Evolutionary conservation across 2,329 filamentous ascomycete species (phyloP).

Genomic region (Dothideomycetidae sp.): DNA sequence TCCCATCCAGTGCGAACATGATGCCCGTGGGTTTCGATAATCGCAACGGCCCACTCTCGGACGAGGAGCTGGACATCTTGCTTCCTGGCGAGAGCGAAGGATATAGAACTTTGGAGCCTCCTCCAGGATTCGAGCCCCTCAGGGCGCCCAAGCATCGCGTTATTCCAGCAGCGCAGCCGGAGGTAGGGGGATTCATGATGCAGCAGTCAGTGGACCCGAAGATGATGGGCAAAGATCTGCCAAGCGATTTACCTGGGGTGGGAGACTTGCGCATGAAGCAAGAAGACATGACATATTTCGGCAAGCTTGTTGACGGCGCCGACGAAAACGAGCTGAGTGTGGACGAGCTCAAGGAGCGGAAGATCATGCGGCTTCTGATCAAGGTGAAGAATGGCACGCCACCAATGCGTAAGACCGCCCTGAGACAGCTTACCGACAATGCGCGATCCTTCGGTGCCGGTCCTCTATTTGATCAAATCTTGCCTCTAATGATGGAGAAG

Average conservation of each 20-base stretch:
- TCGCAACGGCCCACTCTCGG: conserved; percentile 70
- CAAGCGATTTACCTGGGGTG: conserved; percentile 89
- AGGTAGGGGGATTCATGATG: conserved; percentile 81
- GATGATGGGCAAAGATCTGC: conserved; percentile 74
- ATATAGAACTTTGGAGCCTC: conserved; percentile 82
- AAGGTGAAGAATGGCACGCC: conserved; percentile 99
- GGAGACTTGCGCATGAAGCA: conserved; percentile 95
- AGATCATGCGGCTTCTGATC: conserved; percentile 91
- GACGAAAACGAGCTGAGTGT: conserved; percentile 88
- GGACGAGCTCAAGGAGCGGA: conserved; percentile 91
- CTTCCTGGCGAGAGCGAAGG: conserved; percentile 62
- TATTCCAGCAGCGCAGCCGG: conserved; percentile 50
- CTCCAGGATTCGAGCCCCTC: conserved; percentile 79
- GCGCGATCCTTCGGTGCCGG: conserved; percentile 90
- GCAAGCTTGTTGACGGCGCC: conserved; percentile 85
- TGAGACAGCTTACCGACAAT: conserved; percentile 95
- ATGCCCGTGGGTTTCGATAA: conserved; percentile 42
- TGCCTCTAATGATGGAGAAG: conserved; percentile 96
- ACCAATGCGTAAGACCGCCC: conserved; percentile 94
- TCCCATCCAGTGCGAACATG: conserved; percentile 28
- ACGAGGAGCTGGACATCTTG: conserved; percentile 87
- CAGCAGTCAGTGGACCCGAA: conserved; percentile 81
- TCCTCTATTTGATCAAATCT: conserved; percentile 89
- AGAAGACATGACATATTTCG: conserved; percentile 97
- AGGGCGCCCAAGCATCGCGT: conserved; percentile 63